Base-by-base conservation (phyloP, 1,284 basidiomycete genomes). In the Sanghuangporus baumii region DNA sequence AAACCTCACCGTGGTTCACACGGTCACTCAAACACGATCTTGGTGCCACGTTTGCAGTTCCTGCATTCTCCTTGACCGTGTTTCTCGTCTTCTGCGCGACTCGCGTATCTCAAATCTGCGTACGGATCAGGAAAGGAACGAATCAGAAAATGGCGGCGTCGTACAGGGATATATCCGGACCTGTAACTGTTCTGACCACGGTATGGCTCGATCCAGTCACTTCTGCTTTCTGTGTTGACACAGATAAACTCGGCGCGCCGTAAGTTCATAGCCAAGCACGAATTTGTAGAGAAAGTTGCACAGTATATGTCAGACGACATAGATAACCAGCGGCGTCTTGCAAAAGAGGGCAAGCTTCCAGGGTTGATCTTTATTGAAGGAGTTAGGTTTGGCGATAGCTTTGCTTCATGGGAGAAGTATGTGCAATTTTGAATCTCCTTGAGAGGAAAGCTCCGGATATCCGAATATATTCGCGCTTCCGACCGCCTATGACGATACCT, bases 301-400 rank as follows among this genome's bases (percentile, higher is more conserved):
- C 52, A 54, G 31, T 54, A 54, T 18, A 54, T 54, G 52, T 23
- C 52, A n/a, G 52, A 54, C 31, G 52, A 54, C 31, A 54, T 54
- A 2, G 52, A 26, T 16, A 54, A 54, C 18, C 52, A 54, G 31
- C 6, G 16, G 31, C 52, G 52, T n/a, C 52, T 54, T 8, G 52
- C 34, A 11, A 54, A 34, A 37, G 52, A 54, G 36, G 52, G 52
- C 8, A 54, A 54, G 31, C 6, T 54, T n/a, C 26, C 52, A n/a
- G 52, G 52, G 1, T 34, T 54, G 16, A 38, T 54, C 18, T 54
- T 34, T 37, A 54, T 54, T 37, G 52, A 54, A 14, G 52, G 52
- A 12, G 52, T 54, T 4, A 23, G 52, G 36, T 54, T 54, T 31
- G 34, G 34, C 9, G 31, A 54, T 37, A 31, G 8, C 16, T 54